Percentiles rank a stretch among this genome's conserved stretches.
These are phyloP conservation scores for Lachancea thermotolerans DNA, from an alignment of 805 yeast species.

Conservation along the genomic window DNA sequence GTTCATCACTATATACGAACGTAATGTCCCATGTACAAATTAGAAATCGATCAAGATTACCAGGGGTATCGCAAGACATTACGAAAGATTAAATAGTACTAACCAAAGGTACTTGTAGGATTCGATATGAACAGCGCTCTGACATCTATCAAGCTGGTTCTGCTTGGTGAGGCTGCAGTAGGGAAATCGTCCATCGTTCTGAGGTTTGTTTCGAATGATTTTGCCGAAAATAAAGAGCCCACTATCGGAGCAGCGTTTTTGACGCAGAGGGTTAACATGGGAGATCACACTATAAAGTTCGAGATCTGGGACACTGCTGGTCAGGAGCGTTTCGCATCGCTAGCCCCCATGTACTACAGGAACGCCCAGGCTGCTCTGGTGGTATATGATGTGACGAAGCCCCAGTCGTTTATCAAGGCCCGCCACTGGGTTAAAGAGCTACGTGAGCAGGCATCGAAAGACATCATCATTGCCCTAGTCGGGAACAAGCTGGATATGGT, in stretches of 20 bases:
- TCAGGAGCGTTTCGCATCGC: constrained; percentile 90
- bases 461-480: constrained; percentile 85
- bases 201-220: constrained; percentile 89
- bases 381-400: constrained; percentile 91
- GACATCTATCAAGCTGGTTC: constrained; percentile 68
- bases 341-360: constrained; percentile 96
- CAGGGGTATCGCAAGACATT: background rate
- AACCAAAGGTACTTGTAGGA: background rate
- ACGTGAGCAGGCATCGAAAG: constrained; percentile 91
- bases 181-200: constrained; percentile 91
- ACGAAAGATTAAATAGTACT: constrained; percentile 9
- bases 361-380: constrained; percentile 96
- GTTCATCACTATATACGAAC: too few relatives aligned
- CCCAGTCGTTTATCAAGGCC: constrained; percentile 90
- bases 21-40: background rate
- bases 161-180: constrained; percentile 96
- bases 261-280: constrained; percentile 87
- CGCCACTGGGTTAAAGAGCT: constrained; percentile 97
- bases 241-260: constrained; percentile 97
- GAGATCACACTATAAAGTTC: constrained; percentile 80
- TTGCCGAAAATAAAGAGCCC: constrained; percentile 95
- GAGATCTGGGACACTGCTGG: constrained; percentile 98
- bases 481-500: constrained; percentile 87
- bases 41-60: background rate
- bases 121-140: constrained; percentile 25